These are phyloP conservation scores for Tolypocladium ovalisporum DNA, from an alignment of 2,329 filamentous ascomycete genomes.

Conservation along the genomic window DNA sequence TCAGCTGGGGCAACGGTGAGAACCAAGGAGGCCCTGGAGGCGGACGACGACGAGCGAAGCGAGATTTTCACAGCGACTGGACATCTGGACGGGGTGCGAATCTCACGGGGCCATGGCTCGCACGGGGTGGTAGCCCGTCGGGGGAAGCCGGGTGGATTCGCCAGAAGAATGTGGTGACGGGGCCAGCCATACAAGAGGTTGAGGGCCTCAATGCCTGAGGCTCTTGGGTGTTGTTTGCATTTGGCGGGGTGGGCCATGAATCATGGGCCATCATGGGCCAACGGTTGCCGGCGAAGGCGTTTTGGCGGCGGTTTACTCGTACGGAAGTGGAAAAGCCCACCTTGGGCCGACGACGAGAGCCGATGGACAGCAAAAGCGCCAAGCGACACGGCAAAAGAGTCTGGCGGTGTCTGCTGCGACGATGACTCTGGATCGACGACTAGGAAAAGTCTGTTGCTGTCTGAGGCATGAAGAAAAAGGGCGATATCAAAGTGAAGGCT, in stretches of 20 bases:
- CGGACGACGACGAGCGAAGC: slow-evolving; percentile 12
- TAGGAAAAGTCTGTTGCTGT: slow-evolving; percentile 6
- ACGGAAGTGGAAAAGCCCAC: not conserved
- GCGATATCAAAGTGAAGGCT: slow-evolving; percentile 4
- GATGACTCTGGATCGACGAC: slow-evolving; percentile 4
- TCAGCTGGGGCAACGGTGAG: slow-evolving; percentile 24
- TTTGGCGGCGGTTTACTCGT: not conserved
- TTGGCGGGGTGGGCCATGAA: slow-evolving; percentile 5
- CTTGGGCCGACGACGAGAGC: not conserved
- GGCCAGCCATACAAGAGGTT: slow-evolving; percentile 2
- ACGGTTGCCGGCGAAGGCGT: not conserved
- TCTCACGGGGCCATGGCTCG: slow-evolving; percentile 9
- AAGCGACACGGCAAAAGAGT: not conserved
- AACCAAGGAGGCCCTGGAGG: slow-evolving; percentile 9
- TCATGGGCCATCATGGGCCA: slow-evolving; percentile 5
- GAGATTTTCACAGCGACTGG: slow-evolving; percentile 17
- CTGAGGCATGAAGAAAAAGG: slow-evolving; percentile 9
- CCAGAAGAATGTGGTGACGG: slow-evolving; percentile 12
- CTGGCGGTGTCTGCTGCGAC: not conserved
- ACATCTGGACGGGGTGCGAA: slow-evolving; percentile 14
- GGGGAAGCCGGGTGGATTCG: slow-evolving; percentile 23
- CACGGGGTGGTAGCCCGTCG: slow-evolving; percentile 19
- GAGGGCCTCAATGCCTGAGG: slow-evolving; percentile 19
- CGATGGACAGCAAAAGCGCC: not conserved
- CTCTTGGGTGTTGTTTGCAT: slow-evolving; percentile 5